Evolutionary conservation across 139 green algal genomes (phyloP).

Genomic region (Coelastrella sp.): DNA sequence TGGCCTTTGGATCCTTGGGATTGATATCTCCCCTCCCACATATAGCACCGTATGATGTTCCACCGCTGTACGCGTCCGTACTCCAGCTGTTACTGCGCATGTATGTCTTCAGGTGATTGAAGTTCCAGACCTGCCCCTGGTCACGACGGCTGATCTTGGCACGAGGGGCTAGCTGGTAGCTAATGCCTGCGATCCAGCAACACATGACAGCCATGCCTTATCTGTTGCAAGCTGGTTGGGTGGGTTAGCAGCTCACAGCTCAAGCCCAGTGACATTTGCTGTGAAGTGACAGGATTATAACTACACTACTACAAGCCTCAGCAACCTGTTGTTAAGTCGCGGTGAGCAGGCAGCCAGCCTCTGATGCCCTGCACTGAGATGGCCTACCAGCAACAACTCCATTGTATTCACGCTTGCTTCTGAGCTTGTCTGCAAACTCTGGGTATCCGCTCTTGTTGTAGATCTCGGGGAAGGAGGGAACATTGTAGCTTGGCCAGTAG

Average conservation of each 20-base stretch:
- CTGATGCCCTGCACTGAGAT: background rate
- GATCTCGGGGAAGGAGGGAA: constrained; percentile 77
- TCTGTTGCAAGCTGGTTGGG: too few relatives aligned
- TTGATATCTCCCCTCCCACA: constrained; percentile 78
- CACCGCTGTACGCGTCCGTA: constrained; percentile 47
- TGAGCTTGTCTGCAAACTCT: constrained; percentile 46
- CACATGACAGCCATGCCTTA: background rate
- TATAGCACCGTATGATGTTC: constrained; percentile 65
- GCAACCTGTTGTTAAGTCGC: background rate
- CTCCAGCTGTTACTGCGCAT: constrained; percentile 79
- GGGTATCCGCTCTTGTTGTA: constrained; percentile 70
- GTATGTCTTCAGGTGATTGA: constrained; percentile 66
- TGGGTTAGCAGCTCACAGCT: background rate
- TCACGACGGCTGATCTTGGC: constrained; percentile 82
- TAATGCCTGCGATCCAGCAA: constrained; percentile 38
- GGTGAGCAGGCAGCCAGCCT: background rate
- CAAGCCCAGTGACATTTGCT: background rate
- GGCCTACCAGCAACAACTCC: constrained; percentile 9
- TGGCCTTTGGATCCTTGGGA: constrained; percentile 45
- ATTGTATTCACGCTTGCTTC: constrained; percentile 40
- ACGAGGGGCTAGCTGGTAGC: constrained; percentile 69
- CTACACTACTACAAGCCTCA: background rate
- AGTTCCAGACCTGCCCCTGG: constrained; percentile 50
- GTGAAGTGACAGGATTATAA: background rate
- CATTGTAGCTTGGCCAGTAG: constrained; percentile 86